Base-by-base conservation (phyloP, 495 filamentous ascomycete species). In the Delitschia confertaspora region DNA sequence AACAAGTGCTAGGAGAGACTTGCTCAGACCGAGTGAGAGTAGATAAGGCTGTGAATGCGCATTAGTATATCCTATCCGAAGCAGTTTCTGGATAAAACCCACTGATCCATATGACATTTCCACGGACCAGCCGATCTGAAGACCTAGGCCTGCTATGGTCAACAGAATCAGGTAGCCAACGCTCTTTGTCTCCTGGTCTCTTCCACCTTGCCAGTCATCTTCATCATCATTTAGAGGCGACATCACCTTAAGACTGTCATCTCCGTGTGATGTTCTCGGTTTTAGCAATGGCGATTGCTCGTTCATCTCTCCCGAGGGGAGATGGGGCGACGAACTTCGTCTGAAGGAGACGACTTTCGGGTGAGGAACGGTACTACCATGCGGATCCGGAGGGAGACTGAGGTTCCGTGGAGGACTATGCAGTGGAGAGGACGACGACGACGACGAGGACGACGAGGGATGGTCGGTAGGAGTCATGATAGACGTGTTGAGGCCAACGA, bases 111-210 rank as follows among this genome's bases (percentile, higher is more conserved):
- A 82, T 36, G 85, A 89, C 38, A 88, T 65, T 59, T 94, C 87
- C 29, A 91, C 85, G 6, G 85, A 83, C 88, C 88, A 95, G n/a
- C 85, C 86, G 57, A 95, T 79, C 62, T 94, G 88, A 46, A 95
- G 69, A 19, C 78, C 88, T 30, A 85, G 83, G 47, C 91, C 81
- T 55, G 82, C 78, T 31, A 94, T 64, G 2, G 88, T 93, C 59
- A 94, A 64, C 47, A 93, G 65, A 47, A 93, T 73, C 51, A 95
- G 69, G 59, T 91, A 93, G 75, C 76, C 84, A 11, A 74, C 67
- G 60, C 80, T 84, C 69, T 89, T 93, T 3, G 80, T 80, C 40
- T 73, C 64, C 49, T 77, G 67, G 33, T 62, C 59, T 10, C 63
- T 60, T 43, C 73, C 72, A 3, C 60, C 56, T 11, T 66, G 30